These are phyloP conservation scores for Corchorus capsularis DNA, from an alignment of 345 rosid genomes.

Conservation along the genomic window DNA sequence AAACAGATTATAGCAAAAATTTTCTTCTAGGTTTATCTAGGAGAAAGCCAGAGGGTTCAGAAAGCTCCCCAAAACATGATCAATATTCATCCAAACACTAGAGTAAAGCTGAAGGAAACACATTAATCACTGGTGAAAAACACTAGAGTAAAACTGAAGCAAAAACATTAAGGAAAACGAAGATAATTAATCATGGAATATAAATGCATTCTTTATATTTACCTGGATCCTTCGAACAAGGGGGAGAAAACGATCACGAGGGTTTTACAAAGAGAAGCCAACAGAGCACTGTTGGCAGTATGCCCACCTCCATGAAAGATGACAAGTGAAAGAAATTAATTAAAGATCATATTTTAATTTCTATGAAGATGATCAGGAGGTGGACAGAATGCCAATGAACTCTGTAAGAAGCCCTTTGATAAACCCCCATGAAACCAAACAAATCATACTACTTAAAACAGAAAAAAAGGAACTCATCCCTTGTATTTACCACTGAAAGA, in stretches of 20 bases:
- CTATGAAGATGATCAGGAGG: slow-evolving; percentile 52
- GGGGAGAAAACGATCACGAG: slow-evolving; percentile 37
- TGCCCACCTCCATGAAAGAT: slow-evolving; percentile 69
- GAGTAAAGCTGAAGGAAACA: background rate
- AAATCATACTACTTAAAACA: background rate
- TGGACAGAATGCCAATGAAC: slow-evolving; percentile 99
- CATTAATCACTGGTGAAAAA: no score
- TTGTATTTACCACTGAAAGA: slow-evolving; percentile 18
- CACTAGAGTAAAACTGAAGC: no score
- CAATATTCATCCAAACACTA: background rate
- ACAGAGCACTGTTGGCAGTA: slow-evolving; percentile 84
- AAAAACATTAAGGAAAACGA: no score
- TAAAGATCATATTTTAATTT: no score
- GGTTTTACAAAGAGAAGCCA: slow-evolving; percentile 83
- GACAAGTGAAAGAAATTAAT: background rate
- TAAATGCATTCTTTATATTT: background rate
- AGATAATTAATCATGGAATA: no score
- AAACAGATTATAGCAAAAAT: background rate
- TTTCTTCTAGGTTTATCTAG: background rate
- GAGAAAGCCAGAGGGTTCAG: background rate
- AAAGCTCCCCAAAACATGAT: background rate
- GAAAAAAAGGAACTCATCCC: slow-evolving; percentile 9
- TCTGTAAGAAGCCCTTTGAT: slow-evolving; percentile 84
- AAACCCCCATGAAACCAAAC: slow-evolving; percentile 64
- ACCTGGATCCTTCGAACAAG: slow-evolving; percentile 25